Evolutionary conservation across 2,329 filamentous ascomycete genomes (phyloP).

Genomic region (Trichoderma endophyticum): DNA sequence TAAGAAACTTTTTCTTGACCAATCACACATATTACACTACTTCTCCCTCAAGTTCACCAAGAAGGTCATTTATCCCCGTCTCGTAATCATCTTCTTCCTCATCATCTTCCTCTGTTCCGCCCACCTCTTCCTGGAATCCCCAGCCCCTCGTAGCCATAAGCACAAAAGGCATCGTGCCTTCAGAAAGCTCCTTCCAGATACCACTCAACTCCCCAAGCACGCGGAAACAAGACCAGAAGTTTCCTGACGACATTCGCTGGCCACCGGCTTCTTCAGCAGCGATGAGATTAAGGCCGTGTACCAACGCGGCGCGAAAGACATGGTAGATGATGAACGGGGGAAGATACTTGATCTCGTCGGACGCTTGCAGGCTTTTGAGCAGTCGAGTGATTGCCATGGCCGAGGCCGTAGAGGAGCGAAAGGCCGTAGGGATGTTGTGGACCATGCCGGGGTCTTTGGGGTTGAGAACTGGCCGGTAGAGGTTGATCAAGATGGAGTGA

Average conservation of each 20-base stretch:
- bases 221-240: slow-evolving; percentile 13
- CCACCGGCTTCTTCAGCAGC: neutral
- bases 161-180: neutral
- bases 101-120: neutral
- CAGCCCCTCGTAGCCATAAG: slow-evolving; percentile 7
- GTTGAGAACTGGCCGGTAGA: slow-evolving; percentile 2
- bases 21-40: neutral
- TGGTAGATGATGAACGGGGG: slow-evolving; percentile 5
- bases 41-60: neutral
- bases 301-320: neutral
- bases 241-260: slow-evolving; percentile 1
- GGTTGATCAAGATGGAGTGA: slow-evolving; percentile 7
- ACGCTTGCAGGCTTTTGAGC: neutral
- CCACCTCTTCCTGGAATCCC: neutral
- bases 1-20: neutral
- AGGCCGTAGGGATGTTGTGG: neutral
- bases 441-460: neutral
- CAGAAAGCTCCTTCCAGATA: slow-evolving; percentile 11
- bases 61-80: neutral
- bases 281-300: neutral
- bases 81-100: neutral
- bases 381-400: neutral
- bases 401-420: neutral
- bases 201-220: slow-evolving; percentile 1
- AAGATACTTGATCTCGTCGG: neutral